Base-by-base conservation (phyloP, 441 rosid genomes). In the Erodium trifolium region DNA sequence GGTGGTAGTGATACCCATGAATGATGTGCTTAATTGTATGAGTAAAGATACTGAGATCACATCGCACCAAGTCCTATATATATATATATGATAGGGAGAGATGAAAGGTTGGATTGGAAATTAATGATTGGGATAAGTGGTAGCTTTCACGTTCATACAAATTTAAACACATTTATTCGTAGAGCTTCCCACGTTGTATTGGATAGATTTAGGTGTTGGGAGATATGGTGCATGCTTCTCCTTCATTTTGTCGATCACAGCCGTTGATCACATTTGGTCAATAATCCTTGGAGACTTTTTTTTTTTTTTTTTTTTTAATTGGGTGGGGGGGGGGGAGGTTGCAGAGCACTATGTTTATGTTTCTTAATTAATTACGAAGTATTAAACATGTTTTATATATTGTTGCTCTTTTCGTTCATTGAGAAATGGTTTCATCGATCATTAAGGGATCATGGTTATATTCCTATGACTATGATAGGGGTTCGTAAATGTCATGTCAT, bases 151-250 rank as follows among this genome's bases (percentile, higher is more conserved):
- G 66, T 63, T 59, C 31, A 9, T 59, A 3, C 4, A 59, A 59
- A 17, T 7, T 23, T 8, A 27, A 63, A 5, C 10, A 31, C 66
- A 27, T 27, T 23, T 9, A 63, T 63, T 27, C 62, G 66, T 63
- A 63, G 66, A 63, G 66, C 66, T 63, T 63, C 66, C 66, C 66
- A 63, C 66, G 66, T 63, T 63, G 66, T 63, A 13, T 23, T 17
- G 4, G 11, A 53, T 53, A 14, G 60, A 53, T 47, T 47, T 16
- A 47, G 55, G 55, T 47, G 51, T 34, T 8, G 43, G 49, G 51
- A 9, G 59, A 14, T 51, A 13, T 12, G 18, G 10, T 16, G 13
- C 29, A 59, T 59, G 63, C 13, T 6, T 57, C 19, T 55, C 19
- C 1, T 55, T n/a, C n/a, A n/a, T 23, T 23, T 29, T 59, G 63